These are phyloP conservation scores for Aspergillus quadricinctus DNA, from an alignment of 2,329 filamentous ascomycete genomes.

Conservation along the genomic window DNA sequence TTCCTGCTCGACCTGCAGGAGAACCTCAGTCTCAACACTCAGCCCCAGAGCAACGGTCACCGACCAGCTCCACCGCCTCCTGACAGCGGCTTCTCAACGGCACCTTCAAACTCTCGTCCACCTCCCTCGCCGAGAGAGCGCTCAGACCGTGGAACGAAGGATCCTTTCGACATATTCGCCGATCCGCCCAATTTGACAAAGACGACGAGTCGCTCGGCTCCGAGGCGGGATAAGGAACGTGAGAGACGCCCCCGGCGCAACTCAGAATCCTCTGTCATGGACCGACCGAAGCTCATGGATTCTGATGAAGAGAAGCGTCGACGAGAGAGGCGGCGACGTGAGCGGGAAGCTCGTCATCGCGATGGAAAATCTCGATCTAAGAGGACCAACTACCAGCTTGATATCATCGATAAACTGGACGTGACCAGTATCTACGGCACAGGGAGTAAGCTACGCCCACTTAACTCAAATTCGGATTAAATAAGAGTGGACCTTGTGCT, in stretches of 20 bases:
- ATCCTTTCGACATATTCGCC: conserved; percentile 47
- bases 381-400: conserved; percentile 51
- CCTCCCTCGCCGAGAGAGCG: conserved; percentile 20
- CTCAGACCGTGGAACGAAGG: conserved; percentile 22
- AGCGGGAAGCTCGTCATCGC: conserved; percentile 44
- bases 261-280: conserved; percentile 61
- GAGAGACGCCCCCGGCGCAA: conserved; percentile 51
- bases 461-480: not conserved
- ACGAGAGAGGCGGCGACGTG: conserved; percentile 45
- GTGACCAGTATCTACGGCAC: conserved; percentile 94
- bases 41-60: conserved; percentile 34
- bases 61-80: conserved; percentile 30
- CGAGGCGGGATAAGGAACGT: conserved; percentile 35
- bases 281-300: conserved; percentile 44
- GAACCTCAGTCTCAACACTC: conserved; percentile 34
- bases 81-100: conserved; percentile 30
- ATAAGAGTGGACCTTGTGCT: not conserved
- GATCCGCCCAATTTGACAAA: conserved; percentile 33
- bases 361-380: conserved; percentile 38
- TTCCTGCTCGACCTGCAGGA: conserved; percentile 24
- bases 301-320: conserved; percentile 49
- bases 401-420: conserved; percentile 95
- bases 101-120: conserved; percentile 23
- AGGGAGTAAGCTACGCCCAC: conserved; percentile 61
- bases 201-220: conserved; percentile 21